Evolutionary conservation across 2,329 filamentous ascomycete genomes (phyloP), one percentile per base, ranked within the genome.

Genomic region (Dryadomyces quercus-mongolicae): DNA sequence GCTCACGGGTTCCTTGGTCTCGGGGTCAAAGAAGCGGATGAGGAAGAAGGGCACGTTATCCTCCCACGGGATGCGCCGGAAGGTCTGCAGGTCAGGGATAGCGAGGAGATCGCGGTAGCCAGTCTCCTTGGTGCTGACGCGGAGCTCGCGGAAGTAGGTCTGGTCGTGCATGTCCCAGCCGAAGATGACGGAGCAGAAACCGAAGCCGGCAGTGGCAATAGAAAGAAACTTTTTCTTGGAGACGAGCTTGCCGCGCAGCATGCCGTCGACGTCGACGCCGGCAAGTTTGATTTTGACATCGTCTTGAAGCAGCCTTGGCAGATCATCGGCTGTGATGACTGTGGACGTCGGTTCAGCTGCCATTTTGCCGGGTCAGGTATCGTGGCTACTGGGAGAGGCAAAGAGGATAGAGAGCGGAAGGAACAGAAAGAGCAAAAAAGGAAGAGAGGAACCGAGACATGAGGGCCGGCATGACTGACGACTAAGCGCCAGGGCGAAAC

Each of bases 131-230:
- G 95, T 95, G 70, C 88, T 93, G 67, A 95, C 85, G 64, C 80
- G 80, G 59, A 95, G 79, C 70, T 95, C 90, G 62, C 78, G 82
- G 67, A 88, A 84, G 68, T 95, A 96, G 12, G 88, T 94, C 72
- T 82, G 77, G 65, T 96, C 91, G 69, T 96, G 90, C 88, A 95
- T 95, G 70, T 96, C 90, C 91, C 91, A 95, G 66, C 91, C 90
- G 64, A 95, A 95, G 60, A 95, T 82, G 61, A 95, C 89, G 20
- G 87, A 93, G 74, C 91, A 95, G 75, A 95, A 95, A 53, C 90
- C 91, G 62, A 95, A 95, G 52, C 90, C 91, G 47, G 82, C 78
- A 45, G 80, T 70, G n/a, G 84, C 85, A 53, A 95, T 80, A 34
- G 86, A 88, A 42, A 95, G 74, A 69, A 96, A 95, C 72, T 96